Evolutionary conservation across 345 rosid species (phyloP), one percentile per base, ranked within the genome.

Genomic region (Populus davidiana): DNA sequence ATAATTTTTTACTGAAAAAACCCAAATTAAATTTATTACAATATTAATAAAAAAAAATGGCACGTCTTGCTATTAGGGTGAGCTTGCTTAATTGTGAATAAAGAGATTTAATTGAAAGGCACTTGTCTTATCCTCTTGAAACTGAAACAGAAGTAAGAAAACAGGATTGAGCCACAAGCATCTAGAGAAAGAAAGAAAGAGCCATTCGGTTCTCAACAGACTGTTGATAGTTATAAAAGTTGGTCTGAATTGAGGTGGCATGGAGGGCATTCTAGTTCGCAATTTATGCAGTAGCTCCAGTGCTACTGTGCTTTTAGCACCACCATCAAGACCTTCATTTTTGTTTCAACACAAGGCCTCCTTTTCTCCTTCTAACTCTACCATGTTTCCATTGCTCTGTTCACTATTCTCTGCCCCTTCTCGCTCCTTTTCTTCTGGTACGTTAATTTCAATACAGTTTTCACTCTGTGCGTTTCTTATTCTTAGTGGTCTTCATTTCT

Each of bases 341-440:
- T n/a, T 43, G 29, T 41, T 6, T 20, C 69, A 38, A 3, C 27
- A 21, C 21, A 59, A 6, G 49, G 61, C 56, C 31, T 61, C 68
- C 8, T 44, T 70, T 77, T 62, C 59, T 69, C 73, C 79, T 71
- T 39, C 80, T 5, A 36, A 61, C 56, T 27, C 61, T 36, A 56
- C 41, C 47, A 12, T 50, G 5, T 43, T 69, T 29, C 6, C 74
- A 31, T 52, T 77, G 31, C 31, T 77, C 66, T 13, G 69, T 11
- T 16, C 21, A 33, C 54, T 82, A 9, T 65, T 76, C n/a, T 2
- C 77, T 18, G 44, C 75, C 39, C 43, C 36, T 69, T 87, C 83
- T 64, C 81, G 63, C 62, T 27, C n/a, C 38, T 44, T 74, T 76
- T 75, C 78, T 12, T 78, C 84, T 12, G 77, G 90, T 91, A 81